These are phyloP conservation scores for Tuctoria greenei DNA, from an alignment of 176 grass and related monocot genomes.

Conservation along the genomic window DNA sequence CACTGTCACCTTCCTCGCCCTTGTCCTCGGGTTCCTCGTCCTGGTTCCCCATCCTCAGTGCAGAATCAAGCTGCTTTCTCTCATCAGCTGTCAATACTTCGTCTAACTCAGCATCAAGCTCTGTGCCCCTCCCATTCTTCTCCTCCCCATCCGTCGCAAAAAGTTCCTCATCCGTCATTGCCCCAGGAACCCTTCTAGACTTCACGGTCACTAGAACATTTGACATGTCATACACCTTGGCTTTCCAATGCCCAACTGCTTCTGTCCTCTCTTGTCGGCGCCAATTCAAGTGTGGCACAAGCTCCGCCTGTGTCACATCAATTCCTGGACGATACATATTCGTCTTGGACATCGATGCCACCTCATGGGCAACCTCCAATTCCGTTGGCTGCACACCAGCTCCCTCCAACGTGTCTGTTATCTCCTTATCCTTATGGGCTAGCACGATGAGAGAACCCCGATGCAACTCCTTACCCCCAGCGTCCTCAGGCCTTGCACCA, in stretches of 20 bases:
- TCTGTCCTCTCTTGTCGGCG: slow-evolving; percentile 79
- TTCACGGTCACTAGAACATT: slow-evolving; percentile 91
- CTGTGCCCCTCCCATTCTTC: slow-evolving; percentile 43
- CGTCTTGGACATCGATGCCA: slow-evolving; percentile 88
- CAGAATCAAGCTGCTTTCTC: slow-evolving; percentile 92
- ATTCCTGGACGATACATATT: slow-evolving; percentile 97
- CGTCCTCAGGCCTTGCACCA: slow-evolving; percentile 46
- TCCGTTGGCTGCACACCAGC: slow-evolving; percentile 83
- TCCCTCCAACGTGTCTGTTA: slow-evolving; percentile 86
- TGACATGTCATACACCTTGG: slow-evolving; percentile 88
- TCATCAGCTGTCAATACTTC: slow-evolving; percentile 86
- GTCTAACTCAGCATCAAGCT: slow-evolving; percentile 76
- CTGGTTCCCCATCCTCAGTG: slow-evolving; percentile 60
- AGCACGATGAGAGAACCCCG: slow-evolving; percentile 90
- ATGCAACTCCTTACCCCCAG: slow-evolving; percentile 57
- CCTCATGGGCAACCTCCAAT: slow-evolving; percentile 86
- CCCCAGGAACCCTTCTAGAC: slow-evolving; percentile 87
- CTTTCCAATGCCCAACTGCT: slow-evolving; percentile 81
- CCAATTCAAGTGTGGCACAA: slow-evolving; percentile 88
- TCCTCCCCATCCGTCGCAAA: slow-evolving; percentile 75
- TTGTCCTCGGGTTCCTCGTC: slow-evolving; percentile 65
- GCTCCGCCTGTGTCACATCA: slow-evolving; percentile 93
- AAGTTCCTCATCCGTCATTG: slow-evolving; percentile 93
- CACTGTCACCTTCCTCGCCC: slow-evolving; percentile 36
- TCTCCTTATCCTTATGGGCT: slow-evolving; percentile 93